Conservation (phyloP, 441 rosid genomes). For the Adansonia rubrostipa region DNA sequence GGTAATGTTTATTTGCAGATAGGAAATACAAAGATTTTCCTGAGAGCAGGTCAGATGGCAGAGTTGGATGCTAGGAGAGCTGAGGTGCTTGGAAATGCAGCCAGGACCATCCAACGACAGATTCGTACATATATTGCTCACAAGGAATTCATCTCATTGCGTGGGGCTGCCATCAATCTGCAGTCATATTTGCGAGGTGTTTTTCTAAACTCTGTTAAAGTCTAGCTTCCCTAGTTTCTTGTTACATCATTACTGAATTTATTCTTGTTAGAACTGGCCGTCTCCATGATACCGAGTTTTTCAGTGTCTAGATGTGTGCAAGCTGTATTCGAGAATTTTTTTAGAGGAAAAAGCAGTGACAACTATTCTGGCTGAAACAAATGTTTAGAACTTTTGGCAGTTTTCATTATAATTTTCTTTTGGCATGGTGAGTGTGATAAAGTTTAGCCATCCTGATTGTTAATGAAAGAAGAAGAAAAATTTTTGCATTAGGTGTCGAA, state of each 20-base stretch:
- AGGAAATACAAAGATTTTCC: constrained; percentile 94
- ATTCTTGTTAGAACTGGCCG: constrained; percentile 17
- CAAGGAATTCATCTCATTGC: constrained; percentile 81
- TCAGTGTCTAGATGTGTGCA: neutral
- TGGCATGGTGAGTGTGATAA: neutral
- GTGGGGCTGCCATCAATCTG: constrained; percentile 77
- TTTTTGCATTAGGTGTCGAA: neutral
- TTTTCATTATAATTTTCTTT: neutral
- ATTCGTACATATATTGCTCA: constrained; percentile 84
- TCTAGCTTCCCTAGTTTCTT: constrained; percentile 18
- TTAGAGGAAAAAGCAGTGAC: neutral
- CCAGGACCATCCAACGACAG: constrained; percentile 91
- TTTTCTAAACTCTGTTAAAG: constrained; percentile 17
- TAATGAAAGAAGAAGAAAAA: constrained; percentile 4
- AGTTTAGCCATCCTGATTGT: constrained; percentile 1
- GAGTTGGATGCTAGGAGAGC: constrained; percentile 99
- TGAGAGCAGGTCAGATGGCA: constrained; percentile 99
- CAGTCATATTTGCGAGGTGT: constrained; percentile 95
- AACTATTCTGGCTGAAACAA: constrained; percentile 6
- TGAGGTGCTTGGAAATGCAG: constrained; percentile 99
- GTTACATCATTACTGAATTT: constrained; percentile 16
- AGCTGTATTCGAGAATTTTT: neutral
- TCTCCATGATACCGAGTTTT: neutral
- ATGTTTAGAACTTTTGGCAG: neutral
- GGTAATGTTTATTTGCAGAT: constrained; percentile 54